Evolutionary conservation across 208 protist genomes (phyloP).

Genomic region (Trypanosoma grayi): DNA sequence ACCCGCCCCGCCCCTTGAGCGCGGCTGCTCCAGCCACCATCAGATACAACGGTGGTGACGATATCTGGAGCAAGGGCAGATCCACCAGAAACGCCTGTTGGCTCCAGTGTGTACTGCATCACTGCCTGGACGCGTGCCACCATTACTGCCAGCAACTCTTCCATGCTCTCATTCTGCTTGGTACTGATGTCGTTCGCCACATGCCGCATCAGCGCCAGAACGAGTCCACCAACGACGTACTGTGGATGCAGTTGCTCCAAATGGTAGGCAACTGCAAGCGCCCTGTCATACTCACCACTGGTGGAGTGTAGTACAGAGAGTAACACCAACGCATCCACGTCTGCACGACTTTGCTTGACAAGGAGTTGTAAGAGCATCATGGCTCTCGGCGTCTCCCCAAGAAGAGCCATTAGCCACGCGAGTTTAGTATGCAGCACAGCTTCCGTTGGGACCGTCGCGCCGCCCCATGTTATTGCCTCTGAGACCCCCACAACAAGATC

Average conservation of each 20-base stretch:
- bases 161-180: not conserved
- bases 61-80: not conserved
- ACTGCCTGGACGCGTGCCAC: conserved; percentile 26
- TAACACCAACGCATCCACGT: conserved; percentile 57
- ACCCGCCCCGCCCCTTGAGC: conserved; percentile 31
- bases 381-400: conserved; percentile 34
- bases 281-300: conserved; percentile 44
- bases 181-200: conserved; percentile 13
- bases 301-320: conserved; percentile 51
- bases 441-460: conserved; percentile 20
- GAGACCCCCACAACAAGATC: not conserved
- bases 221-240: conserved; percentile 37
- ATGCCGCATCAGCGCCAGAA: conserved; percentile 40
- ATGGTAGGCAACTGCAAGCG: conserved; percentile 32
- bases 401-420: conserved; percentile 55
- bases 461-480: not conserved
- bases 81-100: conserved; percentile 32
- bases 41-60: not conserved
- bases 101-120: conserved; percentile 3
- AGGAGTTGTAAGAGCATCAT: conserved; percentile 28
- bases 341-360: conserved; percentile 27
- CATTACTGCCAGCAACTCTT: conserved; percentile 13
- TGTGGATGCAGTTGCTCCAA: conserved; percentile 37
- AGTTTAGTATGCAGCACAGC: conserved; percentile 37
- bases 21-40: conserved; percentile 23